Base-by-base conservation (phyloP, 75 land plant genomes). In the Selaginella tamariscina region DNA sequence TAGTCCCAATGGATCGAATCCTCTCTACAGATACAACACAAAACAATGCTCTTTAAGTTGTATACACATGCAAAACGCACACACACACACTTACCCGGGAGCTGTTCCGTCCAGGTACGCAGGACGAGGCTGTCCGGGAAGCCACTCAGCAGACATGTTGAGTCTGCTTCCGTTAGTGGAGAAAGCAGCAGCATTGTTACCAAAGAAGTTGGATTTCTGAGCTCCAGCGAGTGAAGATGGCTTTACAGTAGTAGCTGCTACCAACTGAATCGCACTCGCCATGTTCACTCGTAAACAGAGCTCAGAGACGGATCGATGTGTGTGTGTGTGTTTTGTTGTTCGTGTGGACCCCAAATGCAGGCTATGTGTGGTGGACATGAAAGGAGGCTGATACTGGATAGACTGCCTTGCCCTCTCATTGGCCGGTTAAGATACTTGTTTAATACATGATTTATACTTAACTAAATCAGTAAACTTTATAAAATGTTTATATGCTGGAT, bases 111-210 rank as follows among this genome's bases (percentile, higher is more conserved):
- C 91, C 28, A 94, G 88, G 78, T 94, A 83, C 2, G 98, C 69
- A n/a, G 98, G 96, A 39, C 91, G 86, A 20, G 96, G 96, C 75
- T 83, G 76, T 64, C 98, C 98, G 56, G 98, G 98, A 84, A 94
- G 82, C 98, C 96, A 89, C 56, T 94, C 96, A 27, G 98, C 81
- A 22, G 82, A 66, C 91, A 85, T 85, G 83, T 80, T 29, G 78
- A 82, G 73, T 18, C 80, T 78, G 39, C 79, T 68, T 59, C 55
- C 32, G 32, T 0, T 2, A n/a, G n/a, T n/a, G 24, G 32, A 72
- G 28, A 20, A 0, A 9, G 84, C 75, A 2, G 77, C 21, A 0
- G 70, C 32, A 15, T 5, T 15, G 49, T 15, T 39, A 5, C 49
- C 49, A 15, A 39, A 39, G 15, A 39, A 39, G 11, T 39, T 39